A percentile compares a stretch with the other conserved stretches of the same genome.
Evolutionary conservation across 768 basidiomycete species (phyloP).

Genomic region (Lentinula guzmanii): DNA sequence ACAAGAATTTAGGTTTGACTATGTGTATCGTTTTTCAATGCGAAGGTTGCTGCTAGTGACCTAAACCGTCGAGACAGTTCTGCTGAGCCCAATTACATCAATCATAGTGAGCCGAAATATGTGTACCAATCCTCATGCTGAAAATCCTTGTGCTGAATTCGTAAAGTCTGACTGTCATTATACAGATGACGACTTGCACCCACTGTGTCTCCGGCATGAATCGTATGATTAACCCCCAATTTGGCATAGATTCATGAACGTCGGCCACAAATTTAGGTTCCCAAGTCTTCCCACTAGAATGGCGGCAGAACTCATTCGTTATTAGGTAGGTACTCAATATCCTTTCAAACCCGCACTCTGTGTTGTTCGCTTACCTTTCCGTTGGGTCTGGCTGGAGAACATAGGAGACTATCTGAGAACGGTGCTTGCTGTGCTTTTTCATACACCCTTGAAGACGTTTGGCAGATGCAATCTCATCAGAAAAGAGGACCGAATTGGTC

Average conservation of each 20-base stretch:
- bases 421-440: background rate
- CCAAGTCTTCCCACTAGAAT: background rate
- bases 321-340: background rate
- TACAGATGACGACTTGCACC: too few species aligned
- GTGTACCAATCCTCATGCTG: too few species aligned
- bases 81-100: too few species aligned
- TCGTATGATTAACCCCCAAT: background rate
- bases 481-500: background rate
- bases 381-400: background rate
- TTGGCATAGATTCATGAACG: background rate
- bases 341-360: background rate
- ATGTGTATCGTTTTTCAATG: too few species aligned
- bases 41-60: too few species aligned
- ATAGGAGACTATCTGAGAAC: background rate
- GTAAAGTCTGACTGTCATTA: too few species aligned
- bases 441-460: background rate
- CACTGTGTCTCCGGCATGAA: too few species aligned
- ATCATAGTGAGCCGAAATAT: too few species aligned
- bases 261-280: background rate
- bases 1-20: too few species aligned
- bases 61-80: too few species aligned
- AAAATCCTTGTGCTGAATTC: too few species aligned
- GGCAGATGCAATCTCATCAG: background rate
- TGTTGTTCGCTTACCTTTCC: background rate
- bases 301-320: background rate